Base-by-base conservation (phyloP, 208 protist species). In the Trypanosoma melophagium region DNA sequence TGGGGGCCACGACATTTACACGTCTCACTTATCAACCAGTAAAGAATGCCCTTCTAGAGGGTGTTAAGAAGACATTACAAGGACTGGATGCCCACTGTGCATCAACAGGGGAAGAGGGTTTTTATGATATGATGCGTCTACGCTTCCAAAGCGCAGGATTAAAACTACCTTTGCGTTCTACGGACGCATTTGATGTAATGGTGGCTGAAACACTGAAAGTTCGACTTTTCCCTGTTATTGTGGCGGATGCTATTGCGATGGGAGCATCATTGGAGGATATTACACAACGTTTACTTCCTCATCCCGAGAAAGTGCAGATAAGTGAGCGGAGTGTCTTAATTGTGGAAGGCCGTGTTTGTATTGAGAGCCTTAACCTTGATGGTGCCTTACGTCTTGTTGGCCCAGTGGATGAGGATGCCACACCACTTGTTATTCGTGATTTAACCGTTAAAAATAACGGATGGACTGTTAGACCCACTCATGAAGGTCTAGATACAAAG, bases 1-100 rank as follows among this genome's bases (percentile, higher is more conserved):
- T 97, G 1, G 89, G 86, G 38, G 94, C 74, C 63, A 85, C 80
- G 2, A 59, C 84, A 9, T 92, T 96, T 44, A 79, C 89, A 40
- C 79, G 90, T 19, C 84, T 81, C 42, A 77, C 86, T 21, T 97
- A 92, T 70, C 84, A 91, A 60, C 88, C 93, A 0, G 86, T 96
- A 50, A 97, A 97, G 75, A 97, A 96, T 79, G 78, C 74, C 2
- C 59, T 93, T 0, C 63, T 54, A 7, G 84, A 90, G 17, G 93
- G 77, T 16, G 60, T 70, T 9, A 71, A 56, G 25, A 87, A 90
- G 60, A 71, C 69, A 25, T 25, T 19, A 22, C 56, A 80, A 44
- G 75, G 79, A 24, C 74, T 89, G 54, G 53, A 55, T 9, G 53
- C 86, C 28, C 84, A 87, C 77, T 90, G 86, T 61, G 76, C 89